Percentiles rank a stretch among this genome's conserved stretches.
phyloP scores from a whole-genome alignment of 352 stramenopile species.

The Pythium chondricola region DNA sequence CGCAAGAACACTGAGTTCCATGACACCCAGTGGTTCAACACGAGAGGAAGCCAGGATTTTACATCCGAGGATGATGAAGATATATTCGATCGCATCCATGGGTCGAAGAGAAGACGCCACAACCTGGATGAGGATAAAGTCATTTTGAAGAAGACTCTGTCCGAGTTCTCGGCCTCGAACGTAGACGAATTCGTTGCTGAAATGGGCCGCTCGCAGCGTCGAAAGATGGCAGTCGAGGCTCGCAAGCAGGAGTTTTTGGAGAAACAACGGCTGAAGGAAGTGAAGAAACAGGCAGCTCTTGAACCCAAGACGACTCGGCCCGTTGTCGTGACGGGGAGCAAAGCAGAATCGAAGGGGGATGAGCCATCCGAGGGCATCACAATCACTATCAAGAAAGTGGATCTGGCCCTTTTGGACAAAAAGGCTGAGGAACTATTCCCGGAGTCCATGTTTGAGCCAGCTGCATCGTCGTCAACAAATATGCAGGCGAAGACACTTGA shows the following conservation, averaged over 20 bases:
- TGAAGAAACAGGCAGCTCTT: conserved; percentile 28
- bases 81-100: conserved; percentile 19
- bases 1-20: background rate
- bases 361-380: conserved; percentile 9
- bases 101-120: conserved; percentile 12
- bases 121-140: conserved; percentile 12
- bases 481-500: conserved; percentile 8
- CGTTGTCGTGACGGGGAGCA: background rate
- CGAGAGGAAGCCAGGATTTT: background rate
- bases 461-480: background rate
- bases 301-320: conserved; percentile 35
- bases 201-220: conserved; percentile 19
- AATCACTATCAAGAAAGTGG: conserved; percentile 43
- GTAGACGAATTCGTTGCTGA: conserved; percentile 24
- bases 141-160: conserved; percentile 19
- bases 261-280: conserved; percentile 31
- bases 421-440: conserved; percentile 32
- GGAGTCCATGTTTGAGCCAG: conserved; percentile 19
- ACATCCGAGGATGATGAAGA: conserved; percentile 11
- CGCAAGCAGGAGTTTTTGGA: conserved; percentile 10
- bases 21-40: background rate
- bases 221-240: conserved; percentile 25
- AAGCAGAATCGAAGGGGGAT: background rate
- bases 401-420: conserved; percentile 17
- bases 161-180: conserved; percentile 25